Conservation (phyloP, 352 stramenopile genomes). For the Phytophthora cajani region DNA sequence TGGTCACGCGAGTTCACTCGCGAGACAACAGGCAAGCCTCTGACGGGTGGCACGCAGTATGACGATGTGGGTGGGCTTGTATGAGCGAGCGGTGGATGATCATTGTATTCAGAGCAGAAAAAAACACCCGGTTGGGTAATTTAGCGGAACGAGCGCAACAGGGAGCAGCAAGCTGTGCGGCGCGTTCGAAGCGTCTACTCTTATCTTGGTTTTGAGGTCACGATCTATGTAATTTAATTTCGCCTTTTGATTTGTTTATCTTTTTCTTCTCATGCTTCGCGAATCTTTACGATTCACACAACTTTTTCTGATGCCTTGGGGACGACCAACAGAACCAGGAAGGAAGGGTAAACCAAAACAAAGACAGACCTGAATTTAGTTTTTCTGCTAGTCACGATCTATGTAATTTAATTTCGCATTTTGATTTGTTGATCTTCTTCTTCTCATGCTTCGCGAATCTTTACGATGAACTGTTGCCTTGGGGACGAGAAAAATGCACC, state of each 20-base stretch:
- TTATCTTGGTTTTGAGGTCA: conserved; percentile 33
- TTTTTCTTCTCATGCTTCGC: not conserved
- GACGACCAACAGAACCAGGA: not conserved
- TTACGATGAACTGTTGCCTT: not conserved
- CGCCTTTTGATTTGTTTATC: not conserved
- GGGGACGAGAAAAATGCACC: not conserved
- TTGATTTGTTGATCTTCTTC: not conserved
- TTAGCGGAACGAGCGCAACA: conserved; percentile 11
- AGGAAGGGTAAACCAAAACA: conserved; percentile 14
- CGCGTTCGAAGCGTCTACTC: conserved; percentile 13
- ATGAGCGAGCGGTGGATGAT: conserved; percentile 26
- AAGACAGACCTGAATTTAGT: conserved; percentile 48
- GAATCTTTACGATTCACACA: too few species aligned
- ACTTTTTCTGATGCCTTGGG: not conserved
- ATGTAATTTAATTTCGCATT: conserved; percentile 41
- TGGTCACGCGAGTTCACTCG: conserved; percentile 79
- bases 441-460: not conserved
- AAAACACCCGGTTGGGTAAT: conserved; percentile 8
- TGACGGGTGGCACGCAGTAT: conserved; percentile 29
- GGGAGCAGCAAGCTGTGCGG: conserved; percentile 13
- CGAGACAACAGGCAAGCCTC: conserved; percentile 61
- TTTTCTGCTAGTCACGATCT: conserved; percentile 31
- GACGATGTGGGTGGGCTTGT: conserved; percentile 49
- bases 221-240: conserved; percentile 43
- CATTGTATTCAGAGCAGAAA: conserved; percentile 22